Evolutionary conservation across 768 basidiomycete species (phyloP).

Genomic region (Boletus rubescentipes): DNA sequence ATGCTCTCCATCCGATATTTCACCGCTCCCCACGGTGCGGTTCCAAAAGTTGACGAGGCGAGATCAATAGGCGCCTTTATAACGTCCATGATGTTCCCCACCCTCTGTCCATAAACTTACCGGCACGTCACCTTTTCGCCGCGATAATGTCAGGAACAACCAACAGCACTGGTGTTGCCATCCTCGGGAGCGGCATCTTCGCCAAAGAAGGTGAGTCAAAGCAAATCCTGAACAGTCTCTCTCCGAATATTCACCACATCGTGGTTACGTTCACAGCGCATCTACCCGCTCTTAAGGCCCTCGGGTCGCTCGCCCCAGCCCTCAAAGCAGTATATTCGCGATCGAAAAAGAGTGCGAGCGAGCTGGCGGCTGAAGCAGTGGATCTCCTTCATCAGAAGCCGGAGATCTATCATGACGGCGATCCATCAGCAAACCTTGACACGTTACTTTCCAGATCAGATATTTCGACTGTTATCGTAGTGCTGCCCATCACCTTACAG

Average conservation of each 20-base stretch:
- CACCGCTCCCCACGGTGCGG: not conserved
- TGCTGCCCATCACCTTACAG: conserved; percentile 74
- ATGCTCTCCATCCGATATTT: not conserved
- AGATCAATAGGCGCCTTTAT: too few species aligned
- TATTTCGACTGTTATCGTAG: conserved; percentile 70
- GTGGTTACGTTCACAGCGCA: conserved; percentile 52
- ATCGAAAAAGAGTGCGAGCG: conserved; percentile 57
- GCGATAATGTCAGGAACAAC: conserved; percentile 38
- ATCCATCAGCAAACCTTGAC: conserved; percentile 47
- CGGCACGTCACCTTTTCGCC: not conserved
- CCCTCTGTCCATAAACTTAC: not conserved
- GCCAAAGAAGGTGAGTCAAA: conserved; percentile 62
- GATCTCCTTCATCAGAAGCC: conserved; percentile 40
- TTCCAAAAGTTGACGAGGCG: not conserved
- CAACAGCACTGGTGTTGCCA: conserved; percentile 54
- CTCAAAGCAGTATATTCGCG: conserved; percentile 81
- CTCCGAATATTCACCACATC: conserved; percentile 23
- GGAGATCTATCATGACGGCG: conserved; percentile 56
- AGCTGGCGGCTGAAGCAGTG: conserved; percentile 50
- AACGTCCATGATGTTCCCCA: not conserved
- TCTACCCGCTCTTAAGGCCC: conserved; percentile 66
- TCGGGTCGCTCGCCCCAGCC: conserved; percentile 45
- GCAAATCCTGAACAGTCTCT: conserved; percentile 1
- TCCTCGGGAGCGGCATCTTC: conserved; percentile 81
- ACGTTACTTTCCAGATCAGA: conserved; percentile 66